A percentile compares a stretch with the other conserved stretches of the same genome.
Evolutionary conservation across 257 asterid genomes (phyloP).

Genomic region (Verbena officinalis): DNA sequence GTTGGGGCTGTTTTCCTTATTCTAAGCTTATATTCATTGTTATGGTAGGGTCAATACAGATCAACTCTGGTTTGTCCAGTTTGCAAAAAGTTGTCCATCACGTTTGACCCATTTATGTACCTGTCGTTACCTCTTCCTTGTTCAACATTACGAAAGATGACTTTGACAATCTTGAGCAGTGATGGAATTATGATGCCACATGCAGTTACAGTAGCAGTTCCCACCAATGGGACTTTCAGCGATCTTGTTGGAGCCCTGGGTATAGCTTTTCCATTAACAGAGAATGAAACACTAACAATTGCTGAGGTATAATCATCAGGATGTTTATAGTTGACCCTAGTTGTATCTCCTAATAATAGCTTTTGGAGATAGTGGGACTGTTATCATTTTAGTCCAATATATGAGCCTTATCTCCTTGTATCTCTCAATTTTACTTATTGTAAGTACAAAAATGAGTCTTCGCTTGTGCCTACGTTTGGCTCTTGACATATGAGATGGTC

Average conservation of each 20-base stretch:
- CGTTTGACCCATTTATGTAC: slow-evolving; percentile 76
- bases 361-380: slow-evolving; percentile 14
- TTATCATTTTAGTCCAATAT: slow-evolving; percentile 1
- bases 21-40: slow-evolving; percentile 24
- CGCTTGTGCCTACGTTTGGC: slow-evolving; percentile 21
- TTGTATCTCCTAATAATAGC: background rate
- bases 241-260: slow-evolving; percentile 60
- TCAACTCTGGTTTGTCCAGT: slow-evolving; percentile 67
- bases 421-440: slow-evolving; percentile 5
- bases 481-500: slow-evolving; percentile 28
- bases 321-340: too few relatives aligned
- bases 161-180: slow-evolving; percentile 57
- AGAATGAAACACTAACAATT: slow-evolving; percentile 56
- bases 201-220: slow-evolving; percentile 55
- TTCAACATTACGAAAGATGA: slow-evolving; percentile 50
- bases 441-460: slow-evolving; percentile 9
- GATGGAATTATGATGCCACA: slow-evolving; percentile 48
- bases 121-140: slow-evolving; percentile 73
- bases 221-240: slow-evolving; percentile 50
- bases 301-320: slow-evolving; percentile 54
- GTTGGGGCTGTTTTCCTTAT: slow-evolving; percentile 17
- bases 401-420: slow-evolving; percentile 9
- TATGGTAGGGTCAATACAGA: slow-evolving; percentile 72
- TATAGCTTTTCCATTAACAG: slow-evolving; percentile 52
- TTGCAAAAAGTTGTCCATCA: slow-evolving; percentile 59